Evolutionary conservation across 2,329 filamentous ascomycete genomes (phyloP).

Genomic region (Torrubiella hemipterigena): DNA sequence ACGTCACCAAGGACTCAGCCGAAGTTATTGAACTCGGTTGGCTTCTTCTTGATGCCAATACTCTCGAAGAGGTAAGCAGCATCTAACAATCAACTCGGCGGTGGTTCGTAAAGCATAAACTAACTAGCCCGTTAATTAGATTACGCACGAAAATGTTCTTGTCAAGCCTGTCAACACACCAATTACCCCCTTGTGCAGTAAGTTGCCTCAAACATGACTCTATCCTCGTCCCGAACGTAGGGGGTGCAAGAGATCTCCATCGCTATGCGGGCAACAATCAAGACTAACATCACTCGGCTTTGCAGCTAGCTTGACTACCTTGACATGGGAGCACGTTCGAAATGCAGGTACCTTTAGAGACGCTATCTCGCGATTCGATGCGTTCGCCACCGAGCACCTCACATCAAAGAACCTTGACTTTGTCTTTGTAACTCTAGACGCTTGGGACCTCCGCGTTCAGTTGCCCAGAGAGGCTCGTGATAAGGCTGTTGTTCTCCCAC

Average conservation of each 20-base stretch:
- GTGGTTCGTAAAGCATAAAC: conserved; percentile 7
- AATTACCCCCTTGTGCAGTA: conserved; percentile 97
- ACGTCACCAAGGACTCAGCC: conserved; percentile 97
- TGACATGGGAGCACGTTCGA: conserved; percentile 98
- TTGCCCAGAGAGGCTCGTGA: conserved; percentile 94
- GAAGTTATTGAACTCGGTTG: conserved; percentile 99
- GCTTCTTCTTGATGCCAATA: conserved; percentile 89
- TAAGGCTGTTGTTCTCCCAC: conserved; percentile 91
- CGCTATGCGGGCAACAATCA: no score
- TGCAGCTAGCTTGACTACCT: conserved; percentile 85
- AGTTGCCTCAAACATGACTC: conserved; percentile 31
- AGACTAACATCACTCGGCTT: conserved; percentile 7
- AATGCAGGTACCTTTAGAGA: conserved; percentile 96
- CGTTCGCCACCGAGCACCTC: conserved; percentile 85
- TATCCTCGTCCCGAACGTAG: no score
- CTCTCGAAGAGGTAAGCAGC: conserved; percentile 72
- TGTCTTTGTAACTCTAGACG: conserved; percentile 95
- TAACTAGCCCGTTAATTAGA: no score
- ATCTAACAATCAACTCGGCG: conserved; percentile 4
- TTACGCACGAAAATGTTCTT: conserved; percentile 89
- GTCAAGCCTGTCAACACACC: conserved; percentile 98
- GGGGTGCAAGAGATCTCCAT: no score
- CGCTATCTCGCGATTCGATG: conserved; percentile 88
- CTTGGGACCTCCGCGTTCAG: conserved; percentile 96
- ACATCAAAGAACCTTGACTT: conserved; percentile 88